Percentiles rank a stretch among this genome's conserved stretches.
Conservation (phyloP, 345 rosid genomes). For the Nasturtium officinale region DNA sequence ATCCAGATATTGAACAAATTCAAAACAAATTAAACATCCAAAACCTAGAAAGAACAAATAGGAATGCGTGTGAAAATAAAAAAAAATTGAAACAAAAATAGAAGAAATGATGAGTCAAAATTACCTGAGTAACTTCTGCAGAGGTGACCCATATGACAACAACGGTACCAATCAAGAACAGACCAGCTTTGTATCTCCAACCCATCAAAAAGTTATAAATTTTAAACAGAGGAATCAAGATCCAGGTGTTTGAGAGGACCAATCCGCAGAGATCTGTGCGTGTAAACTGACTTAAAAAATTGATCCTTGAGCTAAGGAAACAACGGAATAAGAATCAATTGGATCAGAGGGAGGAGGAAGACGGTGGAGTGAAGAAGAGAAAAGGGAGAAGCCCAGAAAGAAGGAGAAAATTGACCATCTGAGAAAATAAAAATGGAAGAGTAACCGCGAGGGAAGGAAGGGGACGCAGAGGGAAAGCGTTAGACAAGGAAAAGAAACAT, state of each 20-base stretch:
- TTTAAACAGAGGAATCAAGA: conserved; percentile 25
- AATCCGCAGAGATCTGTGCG: conserved; percentile 35
- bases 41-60: background rate
- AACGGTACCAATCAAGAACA: conserved; percentile 82
- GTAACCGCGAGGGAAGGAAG: conserved; percentile 43
- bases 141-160: conserved; percentile 93
- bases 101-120: background rate
- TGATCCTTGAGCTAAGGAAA: background rate
- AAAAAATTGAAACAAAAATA: background rate
- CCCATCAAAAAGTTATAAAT: conserved; percentile 52
- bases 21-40: background rate
- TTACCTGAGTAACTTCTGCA: conserved; percentile 89
- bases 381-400: conserved; percentile 19
- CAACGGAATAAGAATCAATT: background rate
- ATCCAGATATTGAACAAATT: conserved; percentile 13
- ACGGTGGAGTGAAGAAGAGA: conserved; percentile 40
- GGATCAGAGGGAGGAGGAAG: conserved; percentile 7
- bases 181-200: conserved; percentile 86
- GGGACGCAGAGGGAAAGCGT: conserved; percentile 31
- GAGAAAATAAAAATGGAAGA: conserved; percentile 21
- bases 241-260: background rate
- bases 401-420: conserved; percentile 23
- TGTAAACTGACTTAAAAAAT: conserved; percentile 6
- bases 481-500: conserved; percentile 30
- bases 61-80: background rate